Base-by-base conservation (phyloP, 2,329 filamentous ascomycete genomes). In the Penicillium verrucosum region DNA sequence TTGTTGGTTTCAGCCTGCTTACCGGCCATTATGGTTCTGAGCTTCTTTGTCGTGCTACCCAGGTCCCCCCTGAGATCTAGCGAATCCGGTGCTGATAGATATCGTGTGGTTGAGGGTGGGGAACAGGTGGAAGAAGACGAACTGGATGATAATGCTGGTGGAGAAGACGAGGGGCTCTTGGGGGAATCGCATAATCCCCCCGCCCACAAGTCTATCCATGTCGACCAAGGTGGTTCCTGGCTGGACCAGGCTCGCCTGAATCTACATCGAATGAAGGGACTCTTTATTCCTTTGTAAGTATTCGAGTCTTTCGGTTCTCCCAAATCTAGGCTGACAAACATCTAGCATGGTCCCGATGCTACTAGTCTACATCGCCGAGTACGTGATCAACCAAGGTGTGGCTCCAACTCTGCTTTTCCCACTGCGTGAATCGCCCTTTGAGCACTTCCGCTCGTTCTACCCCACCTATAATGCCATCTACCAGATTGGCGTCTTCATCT, bases 321-420 rank as follows among this genome's bases (percentile, higher is more conserved):
- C 10, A 52, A 3, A 23, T 29, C 8, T 45, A 18, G 30, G 42
- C 54, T 56, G 41, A 56, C 48, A 41, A 21, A 11, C 36, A 32
- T 54, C 3, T 60, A 84, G 82, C 73, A 97, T 99, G 92, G 81
- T 96, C 4, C 94, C 94, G 0, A 81, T 99, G 14, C 81, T 97
- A 34, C 78, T 97, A 16, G 94, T 99, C 30, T 99, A 97, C 72
- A 84, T 97, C 36, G 91, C 92, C 55, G 94, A 99, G 78, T 99
- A 99, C 73, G 95, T 90, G 54, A 97, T 97, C 75, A 97, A 97
- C 77, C 92, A 96, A 77, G 93, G 92, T 36, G 91, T 97, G 0
- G 82, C 91, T 0, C 93, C 94, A 0, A 96, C 92, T 0, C 80
- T 97, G 0, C 83, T 99, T 5, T 99, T 96, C 70, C 91, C 92